Percentiles rank a stretch among this genome's conserved stretches.
phyloP scores from a whole-genome alignment of 306 rosid genomes.

The Quercus suber region DNA sequence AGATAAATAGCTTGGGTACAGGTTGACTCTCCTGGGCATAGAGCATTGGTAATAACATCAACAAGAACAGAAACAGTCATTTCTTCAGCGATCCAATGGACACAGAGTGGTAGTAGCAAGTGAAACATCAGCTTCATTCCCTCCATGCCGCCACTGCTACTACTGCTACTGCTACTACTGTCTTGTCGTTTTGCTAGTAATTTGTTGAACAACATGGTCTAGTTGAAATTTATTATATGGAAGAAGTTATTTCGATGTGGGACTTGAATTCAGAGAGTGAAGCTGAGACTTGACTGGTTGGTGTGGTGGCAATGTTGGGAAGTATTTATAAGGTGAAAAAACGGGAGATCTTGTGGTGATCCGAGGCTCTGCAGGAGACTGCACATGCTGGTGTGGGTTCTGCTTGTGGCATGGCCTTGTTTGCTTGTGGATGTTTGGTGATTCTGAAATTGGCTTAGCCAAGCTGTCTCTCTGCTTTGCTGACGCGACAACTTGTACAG shows the following conservation, averaged over 20 bases:
- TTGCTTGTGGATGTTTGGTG: no score
- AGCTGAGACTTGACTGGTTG: not conserved
- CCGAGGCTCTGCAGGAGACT: not conserved
- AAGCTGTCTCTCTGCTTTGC: no score
- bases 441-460: no score
- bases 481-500: no score
- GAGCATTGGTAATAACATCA: constrained; percentile 62
- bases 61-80: constrained; percentile 85
- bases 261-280: no score
- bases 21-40: constrained; percentile 50
- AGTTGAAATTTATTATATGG: not conserved
- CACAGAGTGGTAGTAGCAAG: constrained; percentile 60
- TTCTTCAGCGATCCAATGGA: constrained; percentile 82
- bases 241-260: no score
- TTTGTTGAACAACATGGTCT: not conserved
- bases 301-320: not conserved
- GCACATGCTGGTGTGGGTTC: constrained; percentile 21
- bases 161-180: not conserved
- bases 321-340: not conserved
- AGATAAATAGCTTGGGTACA: constrained; percentile 68
- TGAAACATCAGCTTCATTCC: constrained; percentile 49
- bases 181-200: constrained; percentile 5
- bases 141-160: constrained; percentile 6
- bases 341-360: not conserved
- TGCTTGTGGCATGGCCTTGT: not conserved